Evolutionary conservation across 1,139 yeast genomes (phyloP).

Genomic region (Arxiozyma bovina): DNA sequence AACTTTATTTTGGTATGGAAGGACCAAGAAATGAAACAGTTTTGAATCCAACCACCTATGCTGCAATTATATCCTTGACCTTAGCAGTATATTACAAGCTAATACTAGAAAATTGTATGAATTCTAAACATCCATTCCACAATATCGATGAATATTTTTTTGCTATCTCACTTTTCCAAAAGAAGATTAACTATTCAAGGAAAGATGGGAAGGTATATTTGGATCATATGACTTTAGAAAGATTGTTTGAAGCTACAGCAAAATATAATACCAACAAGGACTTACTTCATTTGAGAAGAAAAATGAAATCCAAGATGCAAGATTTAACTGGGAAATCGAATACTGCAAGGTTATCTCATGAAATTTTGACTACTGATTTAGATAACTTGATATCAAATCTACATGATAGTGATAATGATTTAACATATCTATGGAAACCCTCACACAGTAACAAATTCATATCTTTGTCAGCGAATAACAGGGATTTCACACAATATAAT

Average conservation of each 20-base stretch:
- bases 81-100: constrained; percentile 60
- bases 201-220: constrained; percentile 38
- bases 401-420: constrained; percentile 2
- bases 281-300: constrained; percentile 55
- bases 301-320: constrained; percentile 65
- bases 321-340: constrained; percentile 43
- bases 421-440: constrained; percentile 35
- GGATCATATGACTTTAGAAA: constrained; percentile 55
- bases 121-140: constrained; percentile 84
- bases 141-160: constrained; percentile 49
- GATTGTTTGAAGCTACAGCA: constrained; percentile 52
- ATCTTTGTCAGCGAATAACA: constrained; percentile 9
- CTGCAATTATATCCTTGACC: constrained; percentile 55
- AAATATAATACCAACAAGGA: constrained; percentile 41
- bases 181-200: constrained; percentile 44
- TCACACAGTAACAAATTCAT: constrained; percentile 32
- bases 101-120: constrained; percentile 61
- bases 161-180: constrained; percentile 61
- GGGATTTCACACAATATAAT: constrained; percentile 17
- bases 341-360: constrained; percentile 36
- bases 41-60: constrained; percentile 54
- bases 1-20: constrained; percentile 41
- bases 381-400: constrained; percentile 32
- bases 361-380: constrained; percentile 43
- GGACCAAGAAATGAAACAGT: constrained; percentile 42